Percentiles rank a stretch among this genome's conserved stretches.
These are phyloP conservation scores for Trypanosomatidae sp. DNA, from an alignment of 208 protist genomes.

Conservation along the genomic window DNA sequence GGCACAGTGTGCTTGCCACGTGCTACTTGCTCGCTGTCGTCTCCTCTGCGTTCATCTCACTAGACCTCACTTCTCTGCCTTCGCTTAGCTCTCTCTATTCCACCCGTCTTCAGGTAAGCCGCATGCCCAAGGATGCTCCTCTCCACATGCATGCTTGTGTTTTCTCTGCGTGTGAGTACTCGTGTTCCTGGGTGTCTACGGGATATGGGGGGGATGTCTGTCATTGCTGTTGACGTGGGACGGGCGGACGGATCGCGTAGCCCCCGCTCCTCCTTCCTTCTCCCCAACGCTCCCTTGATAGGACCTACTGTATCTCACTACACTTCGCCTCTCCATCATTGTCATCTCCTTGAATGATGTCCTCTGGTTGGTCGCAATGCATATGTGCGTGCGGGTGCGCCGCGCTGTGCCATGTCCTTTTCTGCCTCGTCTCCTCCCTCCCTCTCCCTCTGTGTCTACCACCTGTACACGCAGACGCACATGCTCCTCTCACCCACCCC, in stretches of 20 bases:
- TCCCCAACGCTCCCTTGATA: neutral
- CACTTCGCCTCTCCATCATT: neutral
- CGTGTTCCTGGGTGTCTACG: neutral
- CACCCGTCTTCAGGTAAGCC: neutral
- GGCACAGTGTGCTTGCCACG: neutral
- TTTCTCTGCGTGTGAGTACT: neutral
- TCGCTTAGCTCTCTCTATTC: neutral
- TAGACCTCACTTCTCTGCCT: neutral
- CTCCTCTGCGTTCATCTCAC: neutral
- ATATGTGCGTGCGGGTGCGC: neutral
- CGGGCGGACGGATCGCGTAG: neutral
- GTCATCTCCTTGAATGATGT: neutral
- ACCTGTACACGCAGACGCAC: neutral
- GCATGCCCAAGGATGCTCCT: neutral
- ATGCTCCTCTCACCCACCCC: neutral
- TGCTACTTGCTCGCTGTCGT: neutral
- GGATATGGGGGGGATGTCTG: neutral
- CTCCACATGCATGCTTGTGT: neutral
- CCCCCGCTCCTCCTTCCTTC: neutral
- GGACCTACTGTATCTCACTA: neutral
- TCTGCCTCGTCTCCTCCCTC: neutral
- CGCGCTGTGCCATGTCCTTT: neutral
- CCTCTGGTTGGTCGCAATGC: neutral
- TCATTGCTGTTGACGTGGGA: neutral
- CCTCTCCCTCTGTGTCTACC: neutral